Percentiles rank a stretch among this genome's conserved stretches.
phyloP scores from a whole-genome alignment of 225 moss, liverwort and hornwort species.

The Physcomitrellopsis africana region DNA sequence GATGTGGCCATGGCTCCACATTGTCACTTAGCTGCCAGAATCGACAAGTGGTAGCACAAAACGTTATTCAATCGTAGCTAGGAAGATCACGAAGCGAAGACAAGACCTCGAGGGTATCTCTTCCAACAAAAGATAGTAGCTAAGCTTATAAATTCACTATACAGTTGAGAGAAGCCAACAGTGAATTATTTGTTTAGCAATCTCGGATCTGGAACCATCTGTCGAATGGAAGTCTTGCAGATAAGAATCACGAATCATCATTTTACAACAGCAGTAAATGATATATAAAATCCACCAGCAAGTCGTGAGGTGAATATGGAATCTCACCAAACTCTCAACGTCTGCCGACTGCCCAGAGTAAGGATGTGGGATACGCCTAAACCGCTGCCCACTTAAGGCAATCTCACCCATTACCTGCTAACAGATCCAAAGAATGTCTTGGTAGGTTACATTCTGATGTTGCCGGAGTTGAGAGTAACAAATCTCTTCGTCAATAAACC shows the following conservation, averaged over 20 bases:
- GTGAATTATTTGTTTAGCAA: background rate
- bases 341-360: slow-evolving; percentile 28
- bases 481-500: slow-evolving; percentile 15
- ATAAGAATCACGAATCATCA: background rate
- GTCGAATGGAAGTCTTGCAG: too few species aligned
- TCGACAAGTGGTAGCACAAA: background rate
- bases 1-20: slow-evolving; percentile 74
- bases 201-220: background rate
- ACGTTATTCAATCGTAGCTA: background rate
- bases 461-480: slow-evolving; percentile 23
- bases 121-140: slow-evolving; percentile 2
- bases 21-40: slow-evolving; percentile 62
- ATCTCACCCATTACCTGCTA: slow-evolving; percentile 41
- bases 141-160: background rate
- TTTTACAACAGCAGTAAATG: background rate
- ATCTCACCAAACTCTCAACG: slow-evolving; percentile 32
- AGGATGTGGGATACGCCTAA: slow-evolving; percentile 37
- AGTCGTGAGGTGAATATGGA: background rate
- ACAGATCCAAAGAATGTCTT: slow-evolving; percentile 5
- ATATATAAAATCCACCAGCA: background rate
- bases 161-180: background rate
- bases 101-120: background rate
- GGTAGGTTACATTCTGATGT: background rate
- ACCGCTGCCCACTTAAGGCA: slow-evolving; percentile 37
- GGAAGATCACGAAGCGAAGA: background rate